Base-by-base conservation (phyloP, 1,284 basidiomycete species). In the Leccinum solheimii region DNA sequence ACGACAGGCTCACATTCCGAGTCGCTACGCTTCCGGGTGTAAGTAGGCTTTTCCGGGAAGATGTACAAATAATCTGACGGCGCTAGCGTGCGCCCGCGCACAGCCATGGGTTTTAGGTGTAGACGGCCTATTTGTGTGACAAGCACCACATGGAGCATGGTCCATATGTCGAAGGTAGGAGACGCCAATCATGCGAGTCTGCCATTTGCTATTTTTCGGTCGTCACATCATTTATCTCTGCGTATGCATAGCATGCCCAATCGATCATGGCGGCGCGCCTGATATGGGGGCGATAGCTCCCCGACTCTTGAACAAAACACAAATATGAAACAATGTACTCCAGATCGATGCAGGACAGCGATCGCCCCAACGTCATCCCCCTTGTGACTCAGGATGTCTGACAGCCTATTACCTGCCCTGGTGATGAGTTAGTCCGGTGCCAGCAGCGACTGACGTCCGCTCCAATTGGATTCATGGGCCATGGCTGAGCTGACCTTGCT, bases 281-380 rank as follows among this genome's bases (percentile, higher is more conserved):
- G 52, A 66, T 58, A n/a, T 36, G 55, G 51, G 55, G 26, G 13
- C 23, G 34, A 45, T 50, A 23, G 55, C 4, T 7, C 50, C 23
- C 45, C 27, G 54, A 56, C 23, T 40, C 32, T 26, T 49, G 11
- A 14, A 19, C 40, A 13, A 21, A 55, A 43, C 26, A 53, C 16
- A 14, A 16, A 54, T 49, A 55, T 38, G 55, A 53, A 55, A 38
- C 21, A 51, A 45, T 9, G 45, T 56, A 30, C 23, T 55, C 48
- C 11, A 19, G 59, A 57, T 52, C 58, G 53, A 61, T 58, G 21
- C 10, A 48, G 53, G 32, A 53, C 53, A 54, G 55, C 58, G 57
- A 65, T 57, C 65, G 59, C 40, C 14, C 45, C 48, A 40, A 38
- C 36, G 32, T 16, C 36, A 21, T 27, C 40, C 14, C 23, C 26